Evolutionary conservation across 306 rosid genomes (phyloP).

Genomic region (Alnus rubra): DNA sequence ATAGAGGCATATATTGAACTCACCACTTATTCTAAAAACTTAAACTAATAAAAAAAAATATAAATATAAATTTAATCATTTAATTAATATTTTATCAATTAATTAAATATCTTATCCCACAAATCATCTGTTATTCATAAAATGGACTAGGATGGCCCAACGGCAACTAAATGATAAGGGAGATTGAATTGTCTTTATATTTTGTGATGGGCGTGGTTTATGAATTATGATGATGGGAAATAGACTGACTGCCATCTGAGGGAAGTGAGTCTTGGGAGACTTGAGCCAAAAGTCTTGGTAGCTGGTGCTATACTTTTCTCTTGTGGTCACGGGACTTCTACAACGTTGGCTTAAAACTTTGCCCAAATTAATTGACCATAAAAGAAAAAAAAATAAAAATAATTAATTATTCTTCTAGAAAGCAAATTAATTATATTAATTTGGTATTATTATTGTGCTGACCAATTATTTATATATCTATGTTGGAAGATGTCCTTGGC

Average conservation of each 20-base stretch:
- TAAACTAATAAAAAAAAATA: too few species aligned
- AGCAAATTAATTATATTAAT: too few species aligned
- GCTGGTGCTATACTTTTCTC: background rate
- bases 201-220: background rate
- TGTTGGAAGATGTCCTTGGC: background rate
- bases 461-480: background rate
- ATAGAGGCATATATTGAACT: too few species aligned
- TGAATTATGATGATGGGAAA: background rate
- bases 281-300: background rate
- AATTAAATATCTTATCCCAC: too few species aligned
- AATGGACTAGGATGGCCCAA: slow-evolving; percentile 7
- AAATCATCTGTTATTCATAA: background rate
- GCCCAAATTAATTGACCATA: background rate
- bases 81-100: too few species aligned
- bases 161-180: background rate
- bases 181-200: background rate
- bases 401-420: too few species aligned
- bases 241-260: background rate
- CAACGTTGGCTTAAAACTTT: background rate
- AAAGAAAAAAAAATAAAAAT: too few species aligned
- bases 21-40: too few species aligned
- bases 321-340: background rate
- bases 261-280: background rate
- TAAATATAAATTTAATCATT: too few species aligned
- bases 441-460: background rate